Evolutionary conservation across 306 rosid genomes (phyloP), one percentile per base, ranked within the genome.

Genomic region (Morella rubra): DNA sequence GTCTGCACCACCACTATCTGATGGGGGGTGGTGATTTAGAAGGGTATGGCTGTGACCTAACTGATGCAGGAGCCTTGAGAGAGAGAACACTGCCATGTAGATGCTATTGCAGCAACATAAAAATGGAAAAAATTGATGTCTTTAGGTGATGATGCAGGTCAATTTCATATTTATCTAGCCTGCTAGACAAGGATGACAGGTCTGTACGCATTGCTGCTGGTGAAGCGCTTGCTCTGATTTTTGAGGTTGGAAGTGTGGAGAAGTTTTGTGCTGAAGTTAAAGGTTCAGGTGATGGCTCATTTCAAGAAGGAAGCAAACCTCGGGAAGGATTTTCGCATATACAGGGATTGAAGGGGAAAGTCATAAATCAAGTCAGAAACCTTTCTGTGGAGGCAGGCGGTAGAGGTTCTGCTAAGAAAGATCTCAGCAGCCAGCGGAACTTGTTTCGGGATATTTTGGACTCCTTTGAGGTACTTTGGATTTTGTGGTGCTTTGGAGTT

Each of bases 381-480:
- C 98, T 95, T 50, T 84, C 97, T 18, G 77, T 85, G 9, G 97
- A 95, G 90, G 98, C 98, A 27, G 97, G 96, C 46, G 97, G 98
- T 46, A 92, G 86, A 85, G 96, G 97, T 49, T 86, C 98, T 79
- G 86, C 87, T 19, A 95, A 92, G 80, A 95, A 88, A 75, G 93
- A 95, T 90, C 96, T 92, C 47, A 95, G 84, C 85, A 89, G 72
- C 76, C 98, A 95, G 84, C 83, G 95, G 87, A 92, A 86, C 78
- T 81, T 90, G 72, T 95, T 95, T 78, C 86, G 88, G 40, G 97
- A 95, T 73, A 84, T 95, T 69, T 81, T 87, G 73, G 97, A 89
- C 4, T 95, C 84, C 81, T 84, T 95, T 42, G 96, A 95, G 98
- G 98, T 94, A 76, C 40, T 62, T 47, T 32, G 37, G 37, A 32